These are phyloP conservation scores for Cichorium intybus DNA, from an alignment of 140 eudicot genomes.

Conservation along the genomic window DNA sequence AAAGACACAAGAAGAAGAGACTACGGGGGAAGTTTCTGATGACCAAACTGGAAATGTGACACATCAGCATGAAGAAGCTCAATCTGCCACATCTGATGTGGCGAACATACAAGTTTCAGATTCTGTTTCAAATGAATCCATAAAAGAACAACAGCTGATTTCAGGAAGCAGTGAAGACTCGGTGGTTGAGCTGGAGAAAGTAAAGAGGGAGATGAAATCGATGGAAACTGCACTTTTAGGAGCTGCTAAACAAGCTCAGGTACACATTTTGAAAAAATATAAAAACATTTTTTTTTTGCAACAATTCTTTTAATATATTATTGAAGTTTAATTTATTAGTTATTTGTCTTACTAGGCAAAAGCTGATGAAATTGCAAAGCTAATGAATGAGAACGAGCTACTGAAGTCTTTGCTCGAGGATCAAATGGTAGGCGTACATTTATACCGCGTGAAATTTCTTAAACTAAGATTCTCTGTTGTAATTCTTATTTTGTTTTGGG, in stretches of 20 bases:
- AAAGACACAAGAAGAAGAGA: constrained; percentile 35
- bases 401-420: constrained; percentile 78
- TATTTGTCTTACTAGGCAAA: constrained; percentile 56
- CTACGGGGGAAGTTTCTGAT: constrained; percentile 25
- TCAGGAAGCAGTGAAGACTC: constrained; percentile 37
- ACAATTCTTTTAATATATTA: not conserved
- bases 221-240: constrained; percentile 93
- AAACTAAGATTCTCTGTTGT: not conserved
- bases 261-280: constrained; percentile 11
- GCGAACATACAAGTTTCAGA: constrained; percentile 27
- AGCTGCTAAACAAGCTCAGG: constrained; percentile 97
- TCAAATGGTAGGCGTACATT: constrained; percentile 45
- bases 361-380: constrained; percentile 91
- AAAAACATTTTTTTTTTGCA: not conserved
- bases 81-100: constrained; percentile 28
- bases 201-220: constrained; percentile 86
- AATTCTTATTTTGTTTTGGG: not conserved
- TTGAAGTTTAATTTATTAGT: not conserved
- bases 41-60: constrained; percentile 23
- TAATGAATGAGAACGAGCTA: constrained; percentile 95
- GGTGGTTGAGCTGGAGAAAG: constrained; percentile 67
- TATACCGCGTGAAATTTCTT: not conserved
- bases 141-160: constrained; percentile 28
- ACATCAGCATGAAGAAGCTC: constrained; percentile 14
- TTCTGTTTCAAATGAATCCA: constrained; percentile 27